phyloP scores from a whole-genome alignment of 1,139 yeast genomes.

The Saccharomyces hybrid region DNA sequence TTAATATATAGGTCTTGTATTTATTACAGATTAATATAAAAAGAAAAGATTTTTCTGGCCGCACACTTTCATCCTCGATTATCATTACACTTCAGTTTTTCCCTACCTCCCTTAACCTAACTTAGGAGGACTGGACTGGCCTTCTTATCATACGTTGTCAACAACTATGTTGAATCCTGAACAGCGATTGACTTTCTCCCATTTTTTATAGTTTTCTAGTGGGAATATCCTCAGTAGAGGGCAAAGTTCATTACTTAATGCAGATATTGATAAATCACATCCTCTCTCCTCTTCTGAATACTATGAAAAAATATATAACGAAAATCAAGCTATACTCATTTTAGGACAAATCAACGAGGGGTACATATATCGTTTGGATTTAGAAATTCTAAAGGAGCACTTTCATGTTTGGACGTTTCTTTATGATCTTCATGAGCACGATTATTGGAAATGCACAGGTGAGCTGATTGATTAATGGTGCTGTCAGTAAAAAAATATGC shows the following conservation, averaged over 20 bases:
- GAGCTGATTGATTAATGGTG: neutral
- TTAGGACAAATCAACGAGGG: too few species aligned
- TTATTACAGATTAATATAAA: too few species aligned
- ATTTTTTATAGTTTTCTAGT: neutral
- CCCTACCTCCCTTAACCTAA: neutral
- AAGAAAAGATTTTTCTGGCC: neutral
- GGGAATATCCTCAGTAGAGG: neutral
- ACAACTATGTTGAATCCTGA: neutral
- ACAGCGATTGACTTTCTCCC: neutral
- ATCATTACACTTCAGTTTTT: neutral
- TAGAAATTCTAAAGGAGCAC: neutral
- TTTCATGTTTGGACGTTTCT: neutral
- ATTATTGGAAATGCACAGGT: too few species aligned
- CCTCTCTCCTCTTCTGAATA: neutral
- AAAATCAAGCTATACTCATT: neutral
- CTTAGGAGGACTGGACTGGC: neutral
- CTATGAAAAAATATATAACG: neutral
- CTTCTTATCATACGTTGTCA: neutral
- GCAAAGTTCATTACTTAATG: too few species aligned
- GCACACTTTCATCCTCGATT: neutral
- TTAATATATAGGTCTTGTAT: neutral
- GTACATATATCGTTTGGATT: too few species aligned
- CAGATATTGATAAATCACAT: neutral
- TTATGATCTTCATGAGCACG: neutral
- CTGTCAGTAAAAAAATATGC: neutral